Evolutionary conservation across 495 filamentous ascomycete species (phyloP).

Genomic region (Hypoxylon rickii): DNA sequence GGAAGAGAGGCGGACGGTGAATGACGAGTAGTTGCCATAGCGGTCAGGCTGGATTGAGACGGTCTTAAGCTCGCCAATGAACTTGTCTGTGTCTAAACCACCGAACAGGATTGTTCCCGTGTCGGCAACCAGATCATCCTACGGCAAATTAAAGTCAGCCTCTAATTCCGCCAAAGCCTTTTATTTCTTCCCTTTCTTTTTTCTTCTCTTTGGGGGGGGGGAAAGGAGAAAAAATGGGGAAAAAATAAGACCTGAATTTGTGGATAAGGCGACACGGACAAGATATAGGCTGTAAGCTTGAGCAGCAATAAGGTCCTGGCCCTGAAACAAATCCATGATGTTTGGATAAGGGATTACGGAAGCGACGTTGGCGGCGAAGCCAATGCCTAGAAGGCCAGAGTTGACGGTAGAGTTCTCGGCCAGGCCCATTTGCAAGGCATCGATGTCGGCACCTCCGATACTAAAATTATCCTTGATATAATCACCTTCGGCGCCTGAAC

Average conservation of each 20-base stretch:
- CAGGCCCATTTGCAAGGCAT: constrained; percentile 79
- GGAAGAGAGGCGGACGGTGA: constrained; percentile 45
- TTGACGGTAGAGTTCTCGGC: constrained; percentile 68
- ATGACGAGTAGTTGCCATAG: constrained; percentile 40
- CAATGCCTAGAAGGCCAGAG: constrained; percentile 88
- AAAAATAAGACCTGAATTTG: background rate
- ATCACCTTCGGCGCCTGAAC: constrained; percentile 64
- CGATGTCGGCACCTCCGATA: constrained; percentile 68
- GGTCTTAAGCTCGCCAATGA: constrained; percentile 69
- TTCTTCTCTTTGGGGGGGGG: too few species aligned
- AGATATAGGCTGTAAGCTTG: constrained; percentile 89
- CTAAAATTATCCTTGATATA: constrained; percentile 77
- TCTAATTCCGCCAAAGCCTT: background rate
- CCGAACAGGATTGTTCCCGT: constrained; percentile 88
- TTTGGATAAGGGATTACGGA: constrained; percentile 70
- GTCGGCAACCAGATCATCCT: constrained; percentile 59
- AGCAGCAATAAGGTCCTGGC: constrained; percentile 71
- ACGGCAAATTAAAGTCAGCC: constrained; percentile 10
- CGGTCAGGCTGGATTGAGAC: constrained; percentile 65
- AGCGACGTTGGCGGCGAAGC: constrained; percentile 78
- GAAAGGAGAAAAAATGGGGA: too few species aligned
- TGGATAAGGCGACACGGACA: constrained; percentile 19
- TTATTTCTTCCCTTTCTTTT: too few species aligned
- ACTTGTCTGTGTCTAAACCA: constrained; percentile 86
- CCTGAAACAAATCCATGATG: constrained; percentile 72